Conservation (phyloP, 2,329 filamentous ascomycete species). For the Colletotrichum spinosum region DNA sequence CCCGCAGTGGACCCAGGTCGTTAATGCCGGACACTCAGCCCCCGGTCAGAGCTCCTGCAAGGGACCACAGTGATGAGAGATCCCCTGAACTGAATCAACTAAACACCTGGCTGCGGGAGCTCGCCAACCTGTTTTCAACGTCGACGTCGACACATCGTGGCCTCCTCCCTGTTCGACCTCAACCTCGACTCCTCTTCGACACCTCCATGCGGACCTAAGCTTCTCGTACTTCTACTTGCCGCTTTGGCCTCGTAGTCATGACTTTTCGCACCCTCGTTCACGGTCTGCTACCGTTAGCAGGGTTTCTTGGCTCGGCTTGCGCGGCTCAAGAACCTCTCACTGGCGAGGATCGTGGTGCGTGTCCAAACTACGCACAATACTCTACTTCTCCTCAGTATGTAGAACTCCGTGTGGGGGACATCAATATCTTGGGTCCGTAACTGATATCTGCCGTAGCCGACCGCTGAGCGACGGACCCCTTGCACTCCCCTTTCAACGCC, state of each 20-base stretch:
- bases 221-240: constrained; percentile 8
- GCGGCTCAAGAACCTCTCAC: constrained; percentile 34
- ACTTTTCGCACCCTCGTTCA: constrained; percentile 19
- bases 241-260: constrained; percentile 28
- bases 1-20: constrained; percentile 27
- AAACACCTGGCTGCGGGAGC: constrained; percentile 33
- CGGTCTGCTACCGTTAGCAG: constrained; percentile 37
- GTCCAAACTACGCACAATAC: constrained; percentile 56
- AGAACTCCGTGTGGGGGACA: neutral
- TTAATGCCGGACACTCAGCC: constrained; percentile 26
- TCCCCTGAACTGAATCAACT: constrained; percentile 9
- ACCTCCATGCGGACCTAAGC: constrained; percentile 19
- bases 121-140: constrained; percentile 7
- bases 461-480: constrained; percentile 86
- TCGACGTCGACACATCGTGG: constrained; percentile 6
- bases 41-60: constrained; percentile 36
- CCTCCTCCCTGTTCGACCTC: neutral
- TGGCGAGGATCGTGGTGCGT: constrained; percentile 44
- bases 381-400: constrained; percentile 51
- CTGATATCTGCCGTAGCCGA: constrained; percentile 60
- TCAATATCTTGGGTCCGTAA: neutral
- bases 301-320: constrained; percentile 38
- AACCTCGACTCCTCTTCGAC: neutral
- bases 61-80: constrained; percentile 31
- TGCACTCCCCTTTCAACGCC: constrained; percentile 86